These are phyloP conservation scores for Phytophthora capsici DNA, from an alignment of 352 stramenopile genomes.

Conservation along the genomic window DNA sequence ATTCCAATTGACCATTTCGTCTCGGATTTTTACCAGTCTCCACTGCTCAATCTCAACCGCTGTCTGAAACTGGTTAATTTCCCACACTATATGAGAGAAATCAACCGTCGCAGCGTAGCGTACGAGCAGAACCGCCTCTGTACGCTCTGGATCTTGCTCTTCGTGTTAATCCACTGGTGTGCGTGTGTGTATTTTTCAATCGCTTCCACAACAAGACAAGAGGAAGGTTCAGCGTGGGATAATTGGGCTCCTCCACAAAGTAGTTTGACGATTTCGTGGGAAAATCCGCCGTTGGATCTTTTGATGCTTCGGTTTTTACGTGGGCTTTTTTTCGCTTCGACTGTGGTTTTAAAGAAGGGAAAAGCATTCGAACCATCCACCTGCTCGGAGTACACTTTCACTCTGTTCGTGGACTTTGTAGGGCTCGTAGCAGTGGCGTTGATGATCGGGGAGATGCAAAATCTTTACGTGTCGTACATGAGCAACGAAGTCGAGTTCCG, in stretches of 20 bases:
- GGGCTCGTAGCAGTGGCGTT: conserved; percentile 54
- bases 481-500: conserved; percentile 73
- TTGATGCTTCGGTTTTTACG: conserved; percentile 46
- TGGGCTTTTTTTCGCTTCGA: conserved; percentile 53
- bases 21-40: conserved; percentile 49
- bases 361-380: conserved; percentile 39
- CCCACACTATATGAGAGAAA: conserved; percentile 58
- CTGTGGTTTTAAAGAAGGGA: conserved; percentile 54
- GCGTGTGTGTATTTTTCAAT: conserved; percentile 55
- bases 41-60: conserved; percentile 49
- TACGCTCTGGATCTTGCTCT: conserved; percentile 48
- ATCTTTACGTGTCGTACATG: conserved; percentile 61
- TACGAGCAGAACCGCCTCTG: conserved; percentile 58
- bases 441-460: conserved; percentile 60
- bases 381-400: conserved; percentile 44
- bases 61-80: conserved; percentile 65
- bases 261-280: conserved; percentile 14
- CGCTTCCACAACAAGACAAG: conserved; percentile 9
- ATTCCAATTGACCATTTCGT: conserved; percentile 67
- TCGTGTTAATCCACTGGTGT: conserved; percentile 62
- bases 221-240: conserved; percentile 34
- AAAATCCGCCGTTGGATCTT: conserved; percentile 2
- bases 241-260: conserved; percentile 43
- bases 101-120: conserved; percentile 54
- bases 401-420: conserved; percentile 45